Conservation (phyloP, 2,329 filamentous ascomycete species). For the Metarhizium robertsii region DNA sequence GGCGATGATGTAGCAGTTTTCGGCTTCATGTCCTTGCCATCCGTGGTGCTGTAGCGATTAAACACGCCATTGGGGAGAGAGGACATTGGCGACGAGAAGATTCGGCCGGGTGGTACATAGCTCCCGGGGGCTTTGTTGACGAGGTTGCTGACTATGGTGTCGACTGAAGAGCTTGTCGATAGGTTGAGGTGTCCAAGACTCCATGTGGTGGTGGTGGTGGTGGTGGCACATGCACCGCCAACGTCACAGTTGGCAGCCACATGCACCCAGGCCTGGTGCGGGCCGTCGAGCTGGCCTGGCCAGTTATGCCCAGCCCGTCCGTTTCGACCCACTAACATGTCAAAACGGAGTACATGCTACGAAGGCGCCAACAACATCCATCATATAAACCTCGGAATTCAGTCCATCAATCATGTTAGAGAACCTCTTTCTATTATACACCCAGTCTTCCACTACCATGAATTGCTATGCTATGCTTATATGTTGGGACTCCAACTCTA, state of each 20-base stretch:
- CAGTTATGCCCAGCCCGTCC: too few species aligned
- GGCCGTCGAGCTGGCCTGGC: too few species aligned
- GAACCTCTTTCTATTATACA: background rate
- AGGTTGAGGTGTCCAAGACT: background rate
- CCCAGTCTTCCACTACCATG: background rate
- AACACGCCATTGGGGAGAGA: slow-evolving; percentile 34
- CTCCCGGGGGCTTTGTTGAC: slow-evolving; percentile 18
- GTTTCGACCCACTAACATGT: too few species aligned
- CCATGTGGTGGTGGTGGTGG: too few species aligned
- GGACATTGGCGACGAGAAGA: slow-evolving; percentile 36
- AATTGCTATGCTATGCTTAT: background rate
- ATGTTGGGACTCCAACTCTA: background rate
- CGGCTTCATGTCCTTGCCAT: slow-evolving; percentile 17
- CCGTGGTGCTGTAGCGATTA: slow-evolving; percentile 22
- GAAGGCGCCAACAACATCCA: too few species aligned
- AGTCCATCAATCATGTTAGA: background rate
- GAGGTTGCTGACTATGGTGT: background rate
- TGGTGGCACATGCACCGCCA: background rate
- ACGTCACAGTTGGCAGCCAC: background rate
- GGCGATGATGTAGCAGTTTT: slow-evolving; percentile 15
- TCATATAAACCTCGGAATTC: background rate
- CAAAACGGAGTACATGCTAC: too few species aligned
- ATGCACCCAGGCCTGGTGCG: too few species aligned
- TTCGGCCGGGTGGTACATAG: slow-evolving; percentile 32
- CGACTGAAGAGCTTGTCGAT: background rate